phyloP scores from a whole-genome alignment of 208 protist genomes.

The Crithidia thermophila region DNA sequence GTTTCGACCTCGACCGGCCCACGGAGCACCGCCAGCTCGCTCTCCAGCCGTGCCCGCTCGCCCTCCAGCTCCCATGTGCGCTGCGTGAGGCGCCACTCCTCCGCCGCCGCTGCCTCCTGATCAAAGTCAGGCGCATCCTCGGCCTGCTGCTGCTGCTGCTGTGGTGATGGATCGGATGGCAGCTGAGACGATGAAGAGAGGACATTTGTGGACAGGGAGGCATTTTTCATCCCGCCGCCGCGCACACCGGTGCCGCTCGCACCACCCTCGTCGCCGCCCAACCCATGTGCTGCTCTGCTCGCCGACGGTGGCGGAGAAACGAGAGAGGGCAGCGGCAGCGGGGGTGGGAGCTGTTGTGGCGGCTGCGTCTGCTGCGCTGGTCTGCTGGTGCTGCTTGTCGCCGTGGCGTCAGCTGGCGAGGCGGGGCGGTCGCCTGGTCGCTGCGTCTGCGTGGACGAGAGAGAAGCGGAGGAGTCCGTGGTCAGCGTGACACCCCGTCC shows the following conservation, averaged over 20 bases:
- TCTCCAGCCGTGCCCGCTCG: slow-evolving; percentile 38
- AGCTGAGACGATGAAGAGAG: neutral
- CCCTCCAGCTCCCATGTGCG: slow-evolving; percentile 32
- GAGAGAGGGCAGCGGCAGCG: slow-evolving; percentile 7
- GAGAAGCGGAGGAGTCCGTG: neutral
- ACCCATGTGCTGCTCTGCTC: too few species aligned
- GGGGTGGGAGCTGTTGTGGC: neutral
- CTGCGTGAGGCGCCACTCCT: slow-evolving; percentile 32
- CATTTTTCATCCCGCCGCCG: too few species aligned
- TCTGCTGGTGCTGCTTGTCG: neutral
- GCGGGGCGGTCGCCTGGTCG: neutral
- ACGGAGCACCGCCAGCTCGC: slow-evolving; percentile 37
- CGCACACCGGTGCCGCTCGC: too few species aligned
- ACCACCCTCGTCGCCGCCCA: too few species aligned
- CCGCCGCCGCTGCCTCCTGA: slow-evolving; percentile 15
- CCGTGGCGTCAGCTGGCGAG: neutral
- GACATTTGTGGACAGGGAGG: neutral
- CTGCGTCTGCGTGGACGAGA: neutral
- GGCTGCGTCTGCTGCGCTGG: neutral
- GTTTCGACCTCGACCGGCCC: slow-evolving; percentile 34
- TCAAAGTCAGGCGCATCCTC: neutral
- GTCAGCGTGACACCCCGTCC: neutral
- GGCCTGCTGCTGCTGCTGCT: neutral
- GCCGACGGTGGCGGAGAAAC: neutral
- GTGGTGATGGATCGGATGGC: neutral